Conservation (phyloP, 805 yeast genomes). For the Nakazawaea peltata region DNA sequence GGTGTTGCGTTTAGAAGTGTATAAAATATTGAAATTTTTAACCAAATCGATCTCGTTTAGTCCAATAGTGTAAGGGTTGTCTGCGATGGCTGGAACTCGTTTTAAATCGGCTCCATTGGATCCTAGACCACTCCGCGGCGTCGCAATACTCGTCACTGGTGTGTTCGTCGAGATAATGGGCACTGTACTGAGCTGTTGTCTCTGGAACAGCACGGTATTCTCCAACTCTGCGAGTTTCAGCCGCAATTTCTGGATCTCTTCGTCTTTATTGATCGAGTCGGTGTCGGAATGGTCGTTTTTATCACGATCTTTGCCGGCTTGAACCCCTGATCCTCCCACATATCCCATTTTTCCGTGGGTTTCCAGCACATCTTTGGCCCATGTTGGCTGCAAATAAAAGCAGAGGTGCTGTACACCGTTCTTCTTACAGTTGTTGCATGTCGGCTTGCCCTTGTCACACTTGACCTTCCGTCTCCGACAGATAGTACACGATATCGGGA, state of each 20-base stretch:
- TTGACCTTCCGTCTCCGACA: constrained; percentile 31
- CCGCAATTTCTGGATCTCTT: constrained; percentile 17
- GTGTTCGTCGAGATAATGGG: neutral
- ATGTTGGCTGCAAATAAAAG: constrained; percentile 49
- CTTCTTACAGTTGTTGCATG: constrained; percentile 47
- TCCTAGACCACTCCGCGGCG: too few relatives aligned
- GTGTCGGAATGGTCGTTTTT: constrained; percentile 6
- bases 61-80: constrained; percentile 5
- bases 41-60: constrained; percentile 20
- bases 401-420: constrained; percentile 53
- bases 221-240: constrained; percentile 21
- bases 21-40: constrained; percentile 24
- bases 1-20: constrained; percentile 26
- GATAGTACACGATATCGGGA: constrained; percentile 30
- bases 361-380: constrained; percentile 42
- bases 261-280: constrained; percentile 13
- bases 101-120: neutral
- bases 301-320: constrained; percentile 5
- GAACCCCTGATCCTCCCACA: neutral
- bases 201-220: constrained; percentile 6
- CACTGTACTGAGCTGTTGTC: neutral
- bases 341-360: constrained; percentile 19
- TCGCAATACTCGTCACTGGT: neutral
- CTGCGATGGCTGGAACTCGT: neutral
- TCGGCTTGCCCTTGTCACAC: constrained; percentile 40